A percentile compares a stretch with the other conserved stretches of the same genome.
Conservation (phyloP, 768 basidiomycete genomes). For the Collybia sordida region DNA sequence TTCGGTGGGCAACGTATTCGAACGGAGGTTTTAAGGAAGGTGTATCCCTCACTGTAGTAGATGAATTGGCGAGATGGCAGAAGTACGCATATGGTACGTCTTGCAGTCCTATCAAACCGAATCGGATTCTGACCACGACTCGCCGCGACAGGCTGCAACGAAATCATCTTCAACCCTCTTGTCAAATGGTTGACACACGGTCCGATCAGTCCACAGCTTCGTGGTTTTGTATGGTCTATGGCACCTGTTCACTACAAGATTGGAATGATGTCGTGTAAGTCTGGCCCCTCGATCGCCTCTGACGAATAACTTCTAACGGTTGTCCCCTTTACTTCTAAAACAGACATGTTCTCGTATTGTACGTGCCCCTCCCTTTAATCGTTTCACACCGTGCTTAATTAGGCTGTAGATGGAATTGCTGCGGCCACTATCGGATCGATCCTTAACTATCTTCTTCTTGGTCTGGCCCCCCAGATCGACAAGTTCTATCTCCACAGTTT, state of each 20-base stretch:
- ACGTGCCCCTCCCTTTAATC: conserved; percentile 17
- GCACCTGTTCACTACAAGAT: conserved; percentile 84
- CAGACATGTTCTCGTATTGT: conserved; percentile 52
- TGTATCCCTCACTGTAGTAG: conserved; percentile 81
- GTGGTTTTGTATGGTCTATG: conserved; percentile 70
- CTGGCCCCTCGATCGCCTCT: background rate
- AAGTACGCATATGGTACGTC: conserved; percentile 60
- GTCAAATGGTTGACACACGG: conserved; percentile 74
- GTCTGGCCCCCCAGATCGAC: conserved; percentile 66
- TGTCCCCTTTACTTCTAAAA: background rate
- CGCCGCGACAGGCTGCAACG: conserved; percentile 49
- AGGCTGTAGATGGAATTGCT: conserved; percentile 56
- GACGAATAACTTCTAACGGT: background rate
- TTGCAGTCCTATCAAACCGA: too few relatives aligned
- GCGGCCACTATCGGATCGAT: conserved; percentile 64
- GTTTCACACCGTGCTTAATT: conserved; percentile 7
- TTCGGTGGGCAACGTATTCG: conserved; percentile 84
- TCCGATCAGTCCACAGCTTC: conserved; percentile 76
- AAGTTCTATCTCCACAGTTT: conserved; percentile 78
- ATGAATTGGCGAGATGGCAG: conserved; percentile 91
- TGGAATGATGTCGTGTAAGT: conserved; percentile 70
- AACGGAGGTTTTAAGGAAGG: conserved; percentile 89
- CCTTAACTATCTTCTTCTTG: conserved; percentile 75
- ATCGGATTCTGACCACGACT: too few relatives aligned
- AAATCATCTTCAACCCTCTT: conserved; percentile 85